phyloP scores from a whole-genome alignment of 805 yeast species.

The Lachancea lanzarotensis region DNA sequence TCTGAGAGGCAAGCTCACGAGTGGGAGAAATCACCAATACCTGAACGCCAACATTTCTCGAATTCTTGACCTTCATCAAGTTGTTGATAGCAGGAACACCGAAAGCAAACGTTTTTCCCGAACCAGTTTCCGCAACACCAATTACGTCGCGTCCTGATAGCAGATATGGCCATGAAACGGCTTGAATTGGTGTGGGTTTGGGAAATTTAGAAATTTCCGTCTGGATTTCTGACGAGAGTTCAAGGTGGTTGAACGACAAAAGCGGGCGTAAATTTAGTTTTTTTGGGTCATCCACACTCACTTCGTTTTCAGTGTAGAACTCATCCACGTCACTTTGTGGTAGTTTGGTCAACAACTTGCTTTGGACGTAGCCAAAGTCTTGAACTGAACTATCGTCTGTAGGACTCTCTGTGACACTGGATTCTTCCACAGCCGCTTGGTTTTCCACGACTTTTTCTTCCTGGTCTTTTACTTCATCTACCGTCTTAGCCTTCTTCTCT shows the following conservation, averaged over 20 bases:
- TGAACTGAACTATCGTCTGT: background rate
- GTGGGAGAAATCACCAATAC: slow-evolving; percentile 93
- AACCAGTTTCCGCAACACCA: slow-evolving; percentile 98
- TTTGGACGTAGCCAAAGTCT: slow-evolving; percentile 33
- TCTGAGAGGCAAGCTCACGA: slow-evolving; percentile 94
- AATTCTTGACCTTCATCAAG: slow-evolving; percentile 34
- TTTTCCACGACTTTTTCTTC: slow-evolving; percentile 31
- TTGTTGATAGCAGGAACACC: slow-evolving; percentile 94
- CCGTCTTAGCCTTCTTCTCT: slow-evolving; percentile 32
- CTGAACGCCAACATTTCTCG: slow-evolving; percentile 37
- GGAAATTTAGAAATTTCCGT: slow-evolving; percentile 65
- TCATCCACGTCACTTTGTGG: slow-evolving; percentile 52
- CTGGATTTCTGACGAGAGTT: slow-evolving; percentile 50
- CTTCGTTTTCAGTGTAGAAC: slow-evolving; percentile 66
- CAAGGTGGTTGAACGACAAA: slow-evolving; percentile 57
- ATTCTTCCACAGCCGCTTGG: slow-evolving; percentile 32
- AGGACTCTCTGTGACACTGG: slow-evolving; percentile 2
- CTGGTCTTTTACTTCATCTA: slow-evolving; percentile 31
- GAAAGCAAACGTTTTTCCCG: slow-evolving; percentile 95
- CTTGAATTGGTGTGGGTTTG: slow-evolving; percentile 93
- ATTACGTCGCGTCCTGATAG: slow-evolving; percentile 75
- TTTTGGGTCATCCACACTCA: slow-evolving; percentile 65
- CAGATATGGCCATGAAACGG: slow-evolving; percentile 90
- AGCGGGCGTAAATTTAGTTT: slow-evolving; percentile 56
- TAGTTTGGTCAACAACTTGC: slow-evolving; percentile 34